A percentile compares a stretch with the other conserved stretches of the same genome.
These are phyloP conservation scores for Epichloe sibirici DNA, from an alignment of 2,329 filamentous ascomycete species.

Conservation along the genomic window DNA sequence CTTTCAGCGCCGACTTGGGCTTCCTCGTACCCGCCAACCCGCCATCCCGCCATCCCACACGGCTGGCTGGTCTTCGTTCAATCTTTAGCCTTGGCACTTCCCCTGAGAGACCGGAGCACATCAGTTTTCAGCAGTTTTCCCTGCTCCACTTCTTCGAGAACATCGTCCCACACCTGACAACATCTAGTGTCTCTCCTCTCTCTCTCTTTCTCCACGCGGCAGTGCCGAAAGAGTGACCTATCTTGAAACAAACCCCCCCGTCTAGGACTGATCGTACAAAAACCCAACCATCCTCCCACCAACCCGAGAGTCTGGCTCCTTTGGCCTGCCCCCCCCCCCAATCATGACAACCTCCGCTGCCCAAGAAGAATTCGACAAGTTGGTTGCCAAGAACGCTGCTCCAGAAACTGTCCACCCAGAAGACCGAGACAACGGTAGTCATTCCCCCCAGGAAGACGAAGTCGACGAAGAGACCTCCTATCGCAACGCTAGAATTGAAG, in stretches of 20 bases:
- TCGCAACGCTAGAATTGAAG: conserved; percentile 44
- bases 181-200: background rate
- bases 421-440: conserved; percentile 37
- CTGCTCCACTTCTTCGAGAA: conserved; percentile 22
- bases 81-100: too few species aligned
- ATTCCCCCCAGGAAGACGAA: conserved; percentile 39
- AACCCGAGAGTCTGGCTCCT: background rate
- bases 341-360: conserved; percentile 48
- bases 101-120: background rate
- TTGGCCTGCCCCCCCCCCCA: conserved; percentile 12
- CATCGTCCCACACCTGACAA: conserved; percentile 13
- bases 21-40: background rate
- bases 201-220: conserved; percentile 4
- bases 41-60: background rate
- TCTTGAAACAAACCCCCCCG: background rate
- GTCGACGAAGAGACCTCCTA: conserved; percentile 44
- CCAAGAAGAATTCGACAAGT: conserved; percentile 54
- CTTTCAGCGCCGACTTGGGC: background rate
- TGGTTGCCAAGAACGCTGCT: conserved; percentile 44
- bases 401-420: conserved; percentile 42
- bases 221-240: background rate
- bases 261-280: background rate
- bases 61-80: too few species aligned
- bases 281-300: background rate
- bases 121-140: background rate